Base-by-base conservation (phyloP, 371 early-diverging fungal genomes). In the Coemansia sp. region DNA sequence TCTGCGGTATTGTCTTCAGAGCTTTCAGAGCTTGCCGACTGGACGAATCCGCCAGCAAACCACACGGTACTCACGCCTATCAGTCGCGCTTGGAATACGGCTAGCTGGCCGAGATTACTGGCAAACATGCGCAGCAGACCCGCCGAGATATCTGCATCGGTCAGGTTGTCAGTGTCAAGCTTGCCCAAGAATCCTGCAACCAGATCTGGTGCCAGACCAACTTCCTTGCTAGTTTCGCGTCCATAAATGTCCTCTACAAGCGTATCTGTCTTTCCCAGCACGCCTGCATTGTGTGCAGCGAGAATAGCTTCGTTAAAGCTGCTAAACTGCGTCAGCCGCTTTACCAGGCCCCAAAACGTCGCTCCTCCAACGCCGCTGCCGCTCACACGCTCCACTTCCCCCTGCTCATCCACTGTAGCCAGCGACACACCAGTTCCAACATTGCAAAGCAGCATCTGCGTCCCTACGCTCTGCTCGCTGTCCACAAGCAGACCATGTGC, bases 231-330 rank as follows among this genome's bases (percentile, higher is more conserved):
- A 0, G 79, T 69, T 58, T 85, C 83, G 32, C 48, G 58, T 3
- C 88, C 88, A 65, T 88, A 88, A 59, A 88, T 87, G 51, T 88
- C 88, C 44, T 86, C 87, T 19, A 85, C 87, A 36, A 87, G 81
- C 77, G 85, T 84, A 62, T 88, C 89, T 2, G 83, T 85, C 60
- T 84, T 83, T 49, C 81, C 79, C 61, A 86, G 82, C 68, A 85
- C 81, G 8, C 89, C 89, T 1, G 21, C 12, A 63, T 81, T 80
- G 15, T 82, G 79, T 5, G 84, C 66, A 9, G 84, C 84, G 12
- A 85, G 63, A 72, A 89, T 85, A 0, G 73, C 73, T 23, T 85
- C 83, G 57, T 86, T 84, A 67, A 85, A 89, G 51, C 65, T 66
- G 19, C 66, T 70, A 21, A 83, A 85, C 17, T 73, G 58, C 15